phyloP scores from a whole-genome alignment of 306 rosid species.

The Dryas octopetala region DNA sequence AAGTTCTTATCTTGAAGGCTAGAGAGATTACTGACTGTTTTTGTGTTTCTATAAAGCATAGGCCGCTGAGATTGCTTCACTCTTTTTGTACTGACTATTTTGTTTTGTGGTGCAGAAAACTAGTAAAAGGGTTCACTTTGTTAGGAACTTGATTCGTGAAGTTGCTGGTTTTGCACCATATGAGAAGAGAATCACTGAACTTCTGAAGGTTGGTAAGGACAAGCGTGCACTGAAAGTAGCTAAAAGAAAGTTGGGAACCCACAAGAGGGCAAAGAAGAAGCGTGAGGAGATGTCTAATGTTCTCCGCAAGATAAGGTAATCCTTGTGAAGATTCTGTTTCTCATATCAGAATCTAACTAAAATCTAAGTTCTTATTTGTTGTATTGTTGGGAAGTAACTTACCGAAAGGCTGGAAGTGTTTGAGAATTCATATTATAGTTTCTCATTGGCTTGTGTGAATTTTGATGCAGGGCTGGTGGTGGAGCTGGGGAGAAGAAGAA shows the following conservation, averaged over 20 bases:
- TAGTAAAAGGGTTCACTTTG: slow-evolving; percentile 79
- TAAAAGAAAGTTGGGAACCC: slow-evolving; percentile 85
- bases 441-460: neutral
- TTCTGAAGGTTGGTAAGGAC: slow-evolving; percentile 92
- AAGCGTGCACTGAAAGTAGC: slow-evolving; percentile 88
- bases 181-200: slow-evolving; percentile 91
- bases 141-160: slow-evolving; percentile 68
- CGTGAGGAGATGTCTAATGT: slow-evolving; percentile 87
- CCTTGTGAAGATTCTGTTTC: neutral
- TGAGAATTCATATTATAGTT: neutral
- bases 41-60: neutral
- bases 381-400: no score
- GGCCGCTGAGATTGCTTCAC: neutral
- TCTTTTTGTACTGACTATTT: neutral
- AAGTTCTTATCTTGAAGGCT: neutral
- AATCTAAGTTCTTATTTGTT: no score
- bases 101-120: slow-evolving; percentile 53
- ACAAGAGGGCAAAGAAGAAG: slow-evolving; percentile 92
- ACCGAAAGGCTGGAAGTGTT: neutral
- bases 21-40: neutral
- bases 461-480: slow-evolving; percentile 77
- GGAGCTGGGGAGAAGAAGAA: slow-evolving; percentile 87
- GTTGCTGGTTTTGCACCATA: slow-evolving; percentile 94
- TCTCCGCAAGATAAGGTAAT: slow-evolving; percentile 86
- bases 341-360: neutral